Percentiles rank a stretch among this genome's conserved stretches.
phyloP scores from a whole-genome alignment of 2,329 filamentous ascomycete genomes.

The Apiospora sp. region DNA sequence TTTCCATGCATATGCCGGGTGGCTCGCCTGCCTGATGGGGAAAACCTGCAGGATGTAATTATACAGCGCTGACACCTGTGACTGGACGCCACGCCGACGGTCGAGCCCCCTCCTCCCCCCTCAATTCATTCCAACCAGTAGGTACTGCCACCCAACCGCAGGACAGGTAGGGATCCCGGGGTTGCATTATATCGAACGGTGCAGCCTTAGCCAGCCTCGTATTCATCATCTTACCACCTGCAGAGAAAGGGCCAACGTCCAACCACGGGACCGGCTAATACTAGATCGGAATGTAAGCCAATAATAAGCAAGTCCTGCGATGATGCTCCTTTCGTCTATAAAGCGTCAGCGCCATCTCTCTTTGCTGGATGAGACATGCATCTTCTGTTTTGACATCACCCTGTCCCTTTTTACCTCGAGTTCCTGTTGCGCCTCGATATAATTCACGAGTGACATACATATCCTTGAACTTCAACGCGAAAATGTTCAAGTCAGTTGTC shows the following conservation, averaged over 20 bases:
- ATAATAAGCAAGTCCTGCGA: background rate
- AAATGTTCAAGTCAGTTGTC: background rate
- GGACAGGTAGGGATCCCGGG: background rate
- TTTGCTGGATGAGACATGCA: background rate
- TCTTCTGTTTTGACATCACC: too few species aligned
- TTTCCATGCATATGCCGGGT: background rate
- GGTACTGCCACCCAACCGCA: background rate
- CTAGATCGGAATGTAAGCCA: background rate
- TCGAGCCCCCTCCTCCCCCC: background rate
- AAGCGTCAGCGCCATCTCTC: background rate
- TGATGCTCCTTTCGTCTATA: background rate
- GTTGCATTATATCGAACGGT: background rate
- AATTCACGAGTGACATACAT: background rate
- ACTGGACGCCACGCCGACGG: background rate
- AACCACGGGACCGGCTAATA: background rate
- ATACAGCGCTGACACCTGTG: background rate
- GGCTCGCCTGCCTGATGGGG: background rate
- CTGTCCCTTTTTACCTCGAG: background rate
- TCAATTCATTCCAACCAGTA: background rate
- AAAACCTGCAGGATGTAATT: background rate
- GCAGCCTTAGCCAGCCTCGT: conserved; percentile 12
- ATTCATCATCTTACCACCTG: background rate
- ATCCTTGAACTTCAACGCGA: background rate
- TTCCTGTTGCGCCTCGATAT: background rate
- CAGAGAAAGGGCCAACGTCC: background rate